Evolutionary conservation across 2,329 filamentous ascomycete species (phyloP).

Genomic region (Colletotrichum caudatum): DNA sequence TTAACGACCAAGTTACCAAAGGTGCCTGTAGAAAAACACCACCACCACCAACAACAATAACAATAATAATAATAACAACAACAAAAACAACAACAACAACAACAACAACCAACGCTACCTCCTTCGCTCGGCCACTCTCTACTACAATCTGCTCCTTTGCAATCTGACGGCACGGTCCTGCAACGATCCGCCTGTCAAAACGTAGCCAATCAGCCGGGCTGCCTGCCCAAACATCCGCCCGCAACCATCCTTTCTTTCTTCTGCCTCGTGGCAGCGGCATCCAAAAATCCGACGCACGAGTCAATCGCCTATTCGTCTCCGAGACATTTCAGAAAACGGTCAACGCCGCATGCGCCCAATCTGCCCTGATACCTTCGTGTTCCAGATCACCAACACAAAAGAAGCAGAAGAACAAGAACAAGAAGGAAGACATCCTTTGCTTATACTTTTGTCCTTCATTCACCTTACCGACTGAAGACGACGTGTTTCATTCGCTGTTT

Average conservation of each 20-base stretch:
- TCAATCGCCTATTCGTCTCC: conserved; percentile 35
- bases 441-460: conserved; percentile 15
- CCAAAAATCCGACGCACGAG: conserved; percentile 34
- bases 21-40: background rate
- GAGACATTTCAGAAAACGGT: conserved; percentile 32
- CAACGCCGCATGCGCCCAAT: conserved; percentile 23
- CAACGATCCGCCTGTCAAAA: conserved; percentile 11
- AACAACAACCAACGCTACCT: background rate
- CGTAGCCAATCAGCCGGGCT: conserved; percentile 18
- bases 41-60: too few relatives aligned
- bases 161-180: conserved; percentile 1
- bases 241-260: conserved; percentile 36
- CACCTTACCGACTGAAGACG: conserved; percentile 1
- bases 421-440: background rate
- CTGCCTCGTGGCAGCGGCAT: conserved; percentile 38
- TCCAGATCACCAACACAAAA: conserved; percentile 20
- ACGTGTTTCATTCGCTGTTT: conserved; percentile 7
- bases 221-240: conserved; percentile 18
- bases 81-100: background rate
- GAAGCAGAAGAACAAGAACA: background rate
- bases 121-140: conserved; percentile 12
- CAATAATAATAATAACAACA: background rate
- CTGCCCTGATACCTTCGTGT: conserved; percentile 11
- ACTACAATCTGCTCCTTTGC: background rate
- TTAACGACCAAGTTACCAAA: background rate